These are phyloP conservation scores for Neurospora sp. DNA, from an alignment of 2,329 filamentous ascomycete species.

Conservation along the genomic window DNA sequence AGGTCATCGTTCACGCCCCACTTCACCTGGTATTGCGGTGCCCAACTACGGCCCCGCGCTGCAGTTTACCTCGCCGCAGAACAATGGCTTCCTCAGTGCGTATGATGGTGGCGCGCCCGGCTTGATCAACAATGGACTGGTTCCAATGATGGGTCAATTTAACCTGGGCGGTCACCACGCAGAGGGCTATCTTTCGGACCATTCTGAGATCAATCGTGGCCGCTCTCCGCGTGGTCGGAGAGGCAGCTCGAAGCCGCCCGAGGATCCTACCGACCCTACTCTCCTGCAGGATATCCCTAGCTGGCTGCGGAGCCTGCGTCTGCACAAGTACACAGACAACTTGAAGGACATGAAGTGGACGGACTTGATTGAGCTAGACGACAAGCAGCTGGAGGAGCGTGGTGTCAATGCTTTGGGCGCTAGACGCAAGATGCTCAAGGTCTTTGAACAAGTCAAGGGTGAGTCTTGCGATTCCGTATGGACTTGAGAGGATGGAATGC, in stretches of 20 bases:
- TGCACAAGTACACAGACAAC: slow-evolving; percentile 99
- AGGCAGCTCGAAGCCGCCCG: slow-evolving; percentile 92
- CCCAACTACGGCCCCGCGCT: slow-evolving; percentile 58
- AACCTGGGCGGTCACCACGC: slow-evolving; percentile 57
- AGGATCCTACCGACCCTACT: slow-evolving; percentile 87
- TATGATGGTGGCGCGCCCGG: slow-evolving; percentile 65
- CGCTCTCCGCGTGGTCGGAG: slow-evolving; percentile 85
- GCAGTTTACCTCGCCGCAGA: slow-evolving; percentile 78
- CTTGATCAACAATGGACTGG: slow-evolving; percentile 60
- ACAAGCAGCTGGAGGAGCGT: slow-evolving; percentile 83
- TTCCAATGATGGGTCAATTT: slow-evolving; percentile 62
- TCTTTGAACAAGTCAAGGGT: slow-evolving; percentile 93
- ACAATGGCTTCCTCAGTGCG: slow-evolving; percentile 86
- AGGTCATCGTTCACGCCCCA: slow-evolving; percentile 73
- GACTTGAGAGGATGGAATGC: not conserved
- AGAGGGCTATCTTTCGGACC: slow-evolving; percentile 87
- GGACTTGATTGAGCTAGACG: slow-evolving; percentile 83
- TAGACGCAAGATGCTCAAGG: slow-evolving; percentile 96
- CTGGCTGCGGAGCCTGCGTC: slow-evolving; percentile 86
- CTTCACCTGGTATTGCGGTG: slow-evolving; percentile 78
- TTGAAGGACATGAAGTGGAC: slow-evolving; percentile 96
- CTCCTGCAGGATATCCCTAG: slow-evolving; percentile 90
- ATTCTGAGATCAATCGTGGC: slow-evolving; percentile 82
- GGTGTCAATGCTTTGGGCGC: slow-evolving; percentile 94
- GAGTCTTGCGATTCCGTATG: slow-evolving; percentile 17